phyloP scores from a whole-genome alignment of 179 eudicot genomes.

The Gypsophila paniculata region DNA sequence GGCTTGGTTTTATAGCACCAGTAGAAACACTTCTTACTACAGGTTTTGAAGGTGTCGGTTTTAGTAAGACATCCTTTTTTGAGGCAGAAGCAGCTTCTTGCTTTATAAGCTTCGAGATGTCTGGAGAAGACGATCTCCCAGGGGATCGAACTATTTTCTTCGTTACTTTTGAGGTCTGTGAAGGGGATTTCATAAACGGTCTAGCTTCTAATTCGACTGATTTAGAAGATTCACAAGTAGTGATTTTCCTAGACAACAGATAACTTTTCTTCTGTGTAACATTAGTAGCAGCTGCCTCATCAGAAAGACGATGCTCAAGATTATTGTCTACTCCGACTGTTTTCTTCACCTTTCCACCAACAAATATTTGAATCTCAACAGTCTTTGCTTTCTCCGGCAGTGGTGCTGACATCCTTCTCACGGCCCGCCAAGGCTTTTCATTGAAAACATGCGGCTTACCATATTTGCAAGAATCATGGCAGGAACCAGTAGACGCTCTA shows the following conservation, averaged over 20 bases:
- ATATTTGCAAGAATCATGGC: constrained; percentile 79
- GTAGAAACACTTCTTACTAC: constrained; percentile 25
- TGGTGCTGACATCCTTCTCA: constrained; percentile 33
- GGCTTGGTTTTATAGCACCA: constrained; percentile 28
- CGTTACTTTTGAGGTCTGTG: constrained; percentile 6
- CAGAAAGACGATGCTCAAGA: constrained; percentile 23
- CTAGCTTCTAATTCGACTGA: constrained; percentile 16
- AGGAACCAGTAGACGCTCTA: constrained; percentile 85
- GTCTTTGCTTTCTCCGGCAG: constrained; percentile 20
- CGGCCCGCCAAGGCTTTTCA: constrained; percentile 37
- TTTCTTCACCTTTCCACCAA: constrained; percentile 35
- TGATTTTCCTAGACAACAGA: constrained; percentile 20
- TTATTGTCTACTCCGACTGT: constrained; percentile 28
- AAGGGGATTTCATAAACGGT: constrained; percentile 18
- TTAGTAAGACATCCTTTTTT: constrained; percentile 25
- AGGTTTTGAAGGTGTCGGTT: constrained; percentile 27
- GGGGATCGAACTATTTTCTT: constrained; percentile 11
- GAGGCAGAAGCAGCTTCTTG: constrained; percentile 28
- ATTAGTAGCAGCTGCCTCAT: constrained; percentile 19
- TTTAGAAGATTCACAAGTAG: constrained; percentile 20
- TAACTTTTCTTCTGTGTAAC: constrained; percentile 11
- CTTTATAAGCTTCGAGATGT: constrained; percentile 23
- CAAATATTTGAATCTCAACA: constrained; percentile 28
- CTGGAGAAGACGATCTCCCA: constrained; percentile 20
- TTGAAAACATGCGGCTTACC: constrained; percentile 46